These are phyloP conservation scores for Physaria fendleri DNA, from an alignment of 345 rosid species.

Conservation along the genomic window DNA sequence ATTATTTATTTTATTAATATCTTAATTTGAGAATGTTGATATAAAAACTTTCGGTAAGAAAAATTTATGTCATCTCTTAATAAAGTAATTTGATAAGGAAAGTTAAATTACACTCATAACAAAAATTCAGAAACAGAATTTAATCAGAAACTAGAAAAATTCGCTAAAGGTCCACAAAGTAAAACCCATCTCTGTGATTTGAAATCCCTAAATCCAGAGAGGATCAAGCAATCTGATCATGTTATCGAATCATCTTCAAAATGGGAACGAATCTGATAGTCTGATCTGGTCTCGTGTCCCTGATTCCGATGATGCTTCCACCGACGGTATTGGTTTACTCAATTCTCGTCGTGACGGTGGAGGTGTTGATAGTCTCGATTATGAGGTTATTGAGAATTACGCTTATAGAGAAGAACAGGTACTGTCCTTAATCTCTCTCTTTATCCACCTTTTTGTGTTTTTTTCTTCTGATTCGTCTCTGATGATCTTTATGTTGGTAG, in stretches of 20 bases:
- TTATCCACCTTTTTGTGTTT: too few species aligned
- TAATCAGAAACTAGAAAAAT: conserved; percentile 17
- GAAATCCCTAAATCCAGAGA: conserved; percentile 7
- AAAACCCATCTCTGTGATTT: conserved; percentile 9
- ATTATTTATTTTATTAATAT: too few species aligned
- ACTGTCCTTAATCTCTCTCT: too few species aligned
- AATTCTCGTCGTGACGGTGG: conserved; percentile 34
- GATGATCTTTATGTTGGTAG: too few species aligned
- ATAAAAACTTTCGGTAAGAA: not conserved
- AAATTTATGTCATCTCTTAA: not conserved
- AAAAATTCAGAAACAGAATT: not conserved
- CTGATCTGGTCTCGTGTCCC: conserved; percentile 80
- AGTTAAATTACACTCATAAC: not conserved
- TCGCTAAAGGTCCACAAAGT: not conserved
- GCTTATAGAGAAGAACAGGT: conserved; percentile 93
- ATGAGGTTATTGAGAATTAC: conserved; percentile 86
- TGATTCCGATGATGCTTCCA: conserved; percentile 57
- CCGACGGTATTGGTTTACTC: conserved; percentile 46
- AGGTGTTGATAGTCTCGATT: conserved; percentile 80
- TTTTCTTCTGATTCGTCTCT: too few species aligned
- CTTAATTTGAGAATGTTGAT: not conserved
- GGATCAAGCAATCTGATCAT: conserved; percentile 28
- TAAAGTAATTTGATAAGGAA: not conserved
- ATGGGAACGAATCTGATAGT: conserved; percentile 71
- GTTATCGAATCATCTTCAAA: conserved; percentile 71